phyloP scores from a whole-genome alignment of 805 yeast genomes.

The Hanseniaspora thailandica region DNA sequence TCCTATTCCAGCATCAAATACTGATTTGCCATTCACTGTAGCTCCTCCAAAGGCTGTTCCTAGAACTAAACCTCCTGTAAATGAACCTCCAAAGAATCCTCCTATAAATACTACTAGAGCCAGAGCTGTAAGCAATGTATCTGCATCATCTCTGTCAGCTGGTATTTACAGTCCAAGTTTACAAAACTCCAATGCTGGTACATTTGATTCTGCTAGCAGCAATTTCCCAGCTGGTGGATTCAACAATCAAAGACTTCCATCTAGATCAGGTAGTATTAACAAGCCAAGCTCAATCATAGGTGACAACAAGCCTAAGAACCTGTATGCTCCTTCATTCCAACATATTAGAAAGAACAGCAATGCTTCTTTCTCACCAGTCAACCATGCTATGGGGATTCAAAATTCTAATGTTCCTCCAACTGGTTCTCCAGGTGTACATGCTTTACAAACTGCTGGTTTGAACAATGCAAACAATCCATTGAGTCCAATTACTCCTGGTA shows the following conservation, averaged over 20 bases:
- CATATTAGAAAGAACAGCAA: constrained; percentile 10
- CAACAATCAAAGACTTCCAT: constrained; percentile 13
- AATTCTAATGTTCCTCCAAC: not conserved
- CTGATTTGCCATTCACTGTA: constrained; percentile 11
- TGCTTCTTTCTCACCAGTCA: constrained; percentile 12
- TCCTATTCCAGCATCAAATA: constrained; percentile 7
- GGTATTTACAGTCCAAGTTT: not conserved
- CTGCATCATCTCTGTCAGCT: constrained; percentile 15
- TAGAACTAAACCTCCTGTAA: not conserved
- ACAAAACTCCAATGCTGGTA: not conserved
- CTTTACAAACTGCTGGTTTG: constrained; percentile 13
- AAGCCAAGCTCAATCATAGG: not conserved
- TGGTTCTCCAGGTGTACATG: constrained; percentile 10
- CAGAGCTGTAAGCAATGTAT: constrained; percentile 23
- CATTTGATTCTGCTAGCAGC: not conserved
- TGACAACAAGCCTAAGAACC: not conserved
- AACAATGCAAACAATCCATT: constrained; percentile 15
- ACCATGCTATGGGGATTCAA: not conserved
- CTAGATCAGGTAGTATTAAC: not conserved
- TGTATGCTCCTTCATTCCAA: constrained; percentile 8
- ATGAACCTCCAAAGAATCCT: not conserved
- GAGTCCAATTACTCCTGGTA: not conserved
- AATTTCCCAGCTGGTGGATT: not conserved
- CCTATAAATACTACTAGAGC: constrained; percentile 15
- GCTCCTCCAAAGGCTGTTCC: constrained; percentile 7